Conservation (phyloP, 345 rosid genomes). For the Euphorbia peplus region DNA sequence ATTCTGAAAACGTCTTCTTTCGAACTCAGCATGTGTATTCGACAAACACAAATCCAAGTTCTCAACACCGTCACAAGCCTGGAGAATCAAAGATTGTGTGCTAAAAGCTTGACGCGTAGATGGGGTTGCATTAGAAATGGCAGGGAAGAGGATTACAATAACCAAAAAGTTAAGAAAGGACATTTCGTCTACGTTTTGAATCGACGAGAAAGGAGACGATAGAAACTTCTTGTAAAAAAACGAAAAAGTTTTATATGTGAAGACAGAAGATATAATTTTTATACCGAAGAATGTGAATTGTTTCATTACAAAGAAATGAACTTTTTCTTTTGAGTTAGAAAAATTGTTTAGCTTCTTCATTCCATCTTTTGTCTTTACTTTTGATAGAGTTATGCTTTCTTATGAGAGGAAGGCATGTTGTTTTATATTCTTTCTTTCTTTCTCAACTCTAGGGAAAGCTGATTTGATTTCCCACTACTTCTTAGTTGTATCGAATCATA, state of each 20-base stretch:
- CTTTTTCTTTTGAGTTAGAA: conserved; percentile 28
- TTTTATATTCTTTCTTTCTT: conserved; percentile 20
- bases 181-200: conserved; percentile 36
- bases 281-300: conserved; percentile 37
- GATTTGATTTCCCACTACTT: conserved; percentile 9
- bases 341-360: conserved; percentile 14
- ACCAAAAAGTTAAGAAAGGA: conserved; percentile 26
- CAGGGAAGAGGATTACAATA: conserved; percentile 36
- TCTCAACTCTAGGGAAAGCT: conserved; percentile 1
- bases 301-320: conserved; percentile 50
- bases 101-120: conserved; percentile 30
- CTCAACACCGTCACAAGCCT: conserved; percentile 46
- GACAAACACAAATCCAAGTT: conserved; percentile 52
- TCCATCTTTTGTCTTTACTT: conserved; percentile 37
- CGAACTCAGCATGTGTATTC: conserved; percentile 39
- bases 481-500: no score
- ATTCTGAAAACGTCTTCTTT: conserved; percentile 23
- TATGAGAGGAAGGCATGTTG: conserved; percentile 11
- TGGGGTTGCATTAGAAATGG: conserved; percentile 27
- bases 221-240: conserved; percentile 1
- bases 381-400: conserved; percentile 50
- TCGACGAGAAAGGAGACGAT: conserved; percentile 15
- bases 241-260: conserved; percentile 25
- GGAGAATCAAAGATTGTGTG: conserved; percentile 37
- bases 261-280: conserved; percentile 12